Evolutionary conservation across 2,329 filamentous ascomycete genomes (phyloP), one percentile per base, ranked within the genome.

Genomic region (Pseudophaeomoniella oleicola): DNA sequence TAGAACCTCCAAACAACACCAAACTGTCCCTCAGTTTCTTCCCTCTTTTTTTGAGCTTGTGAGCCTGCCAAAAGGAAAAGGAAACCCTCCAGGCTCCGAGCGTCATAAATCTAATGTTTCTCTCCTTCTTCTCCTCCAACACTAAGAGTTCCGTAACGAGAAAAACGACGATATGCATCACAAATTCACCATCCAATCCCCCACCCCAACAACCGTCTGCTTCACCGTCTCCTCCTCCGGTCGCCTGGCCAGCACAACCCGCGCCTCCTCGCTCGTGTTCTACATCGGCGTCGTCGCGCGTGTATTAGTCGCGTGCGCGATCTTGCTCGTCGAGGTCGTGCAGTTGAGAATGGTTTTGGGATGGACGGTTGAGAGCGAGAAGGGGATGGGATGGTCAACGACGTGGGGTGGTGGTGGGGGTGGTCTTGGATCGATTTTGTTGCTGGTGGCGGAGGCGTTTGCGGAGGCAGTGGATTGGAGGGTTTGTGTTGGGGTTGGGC

Each of bases 151-250:
- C n/a, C n/a, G n/a, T n/a, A n/a, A n/a, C n/a, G n/a, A n/a, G n/a
- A n/a, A n/a, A n/a, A n/a, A n/a, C n/a, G n/a, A n/a, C n/a, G n/a
- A n/a, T n/a, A 27, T 27, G 22, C 6, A 27, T n/a, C 6, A 6
- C n/a, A 6, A 27, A 6, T 27, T 27, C 22, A 27, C 22, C 9
- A 27, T n/a, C 22, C 22, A 9, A 27, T 9, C 6, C 22, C 22
- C 22, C 6, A 27, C 22, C n/a, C 22, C 84, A 33, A 92, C 86
- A 2, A 94, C 90, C n/a, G 78, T 83, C 54, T 81, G 83, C 46
- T 96, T 88, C 67, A 92, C 81, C 18, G 83, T 94, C 38, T 90
- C 87, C 22, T 94, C 87, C 39, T 74, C 76, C 32, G 75, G 81
- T 10, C 51, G 57, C 10, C 59, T 58, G 9, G n/a, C 6, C 22